Evolutionary conservation across 306 rosid species (phyloP), one percentile per base, ranked within the genome.

Genomic region (Castanospermum australe): DNA sequence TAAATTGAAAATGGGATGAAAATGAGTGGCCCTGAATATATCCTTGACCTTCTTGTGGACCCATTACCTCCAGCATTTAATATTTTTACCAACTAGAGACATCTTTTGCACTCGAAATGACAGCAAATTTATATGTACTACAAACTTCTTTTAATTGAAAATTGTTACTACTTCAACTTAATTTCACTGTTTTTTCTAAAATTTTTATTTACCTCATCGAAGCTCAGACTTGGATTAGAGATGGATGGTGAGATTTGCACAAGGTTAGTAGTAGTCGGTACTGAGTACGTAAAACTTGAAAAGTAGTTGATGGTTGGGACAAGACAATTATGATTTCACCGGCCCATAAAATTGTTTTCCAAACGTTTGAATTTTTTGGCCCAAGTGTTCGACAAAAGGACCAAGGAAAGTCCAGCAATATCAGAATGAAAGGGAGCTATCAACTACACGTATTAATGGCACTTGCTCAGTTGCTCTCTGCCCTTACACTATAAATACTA

Each of bases 381-480:
- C 54, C 73, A 60, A 68, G 39, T 78, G 87, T 74, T 72, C 78
- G 67, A 77, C 14, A 25, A 13, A 8, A 42, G 71, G 75, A 66
- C 82, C 67, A 22, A 10, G 44, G 20, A 9, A 21, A 59, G 28
- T 25, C 66, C 66, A 24, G 72, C 92, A 84, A 77, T 33, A 51
- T 33, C 55, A 44, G 35, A 38, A 28, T 68, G 87, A 73, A 60
- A 73, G 62, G 67, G 78, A 81, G 17, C 50, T 78, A 74, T 85
- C 75, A 81, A 75, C 93, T 61, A 39, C 77, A 65, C 67, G 74
- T 66, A 87, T 85, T 90, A 56, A 89, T 86, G 80, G 4, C 76
- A 51, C 36, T 15, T 56, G 57, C 83, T n/a, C n/a, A n/a, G n/a
- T n/a, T n/a, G n/a, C n/a, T n/a, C n/a, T 35, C 4, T 12, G 45